Evolutionary conservation across 805 yeast genomes (phyloP), one percentile per base, ranked within the genome.

Genomic region (Candida pseudoglaebosa): DNA sequence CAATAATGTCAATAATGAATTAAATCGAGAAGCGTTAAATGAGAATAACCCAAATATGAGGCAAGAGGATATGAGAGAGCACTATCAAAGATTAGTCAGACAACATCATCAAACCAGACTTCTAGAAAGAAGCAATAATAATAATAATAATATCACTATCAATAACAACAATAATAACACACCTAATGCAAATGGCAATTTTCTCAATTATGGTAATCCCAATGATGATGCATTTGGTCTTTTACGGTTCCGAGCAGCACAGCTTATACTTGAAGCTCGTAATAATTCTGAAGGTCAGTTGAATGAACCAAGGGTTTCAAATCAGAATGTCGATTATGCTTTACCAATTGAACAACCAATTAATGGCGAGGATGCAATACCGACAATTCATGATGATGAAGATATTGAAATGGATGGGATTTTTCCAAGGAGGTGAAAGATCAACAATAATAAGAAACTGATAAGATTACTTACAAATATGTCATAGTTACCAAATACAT

Each of bases 301-400:
- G 22, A 21, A n/a, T 32, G 35, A 32, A 19, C 36, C 13, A 13
- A 16, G 13, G 22, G 4, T 8, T 22, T 28, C 28, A 18, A n/a
- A 28, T 36, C 24, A 18, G 17, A 51, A 53, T 31, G 59, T 56
- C 4, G 57, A 53, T 13, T 56, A 66, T 47, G 72, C 71, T 3
- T 73, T 73, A 1, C 72, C 65, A 29, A 62, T 67, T 8, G 47
- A 49, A 13, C 73, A 67, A 42, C 70, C 68, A 4, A 62, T 72
- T 16, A 48, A 47, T 47, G 59, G 52, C 20, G 48, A 51, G 40
- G 52, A 45, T 38, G 43, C 43, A 12, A 42, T 46, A 19, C 59
- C 61, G 3, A 42, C 46, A 13, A 40, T 50, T n/a, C 47, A 52
- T 35, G 57, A 54, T 4, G 54, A 50, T 33, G 63, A 56, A 28